Conservation (phyloP, 345 rosid species). For the Salix brachista region DNA sequence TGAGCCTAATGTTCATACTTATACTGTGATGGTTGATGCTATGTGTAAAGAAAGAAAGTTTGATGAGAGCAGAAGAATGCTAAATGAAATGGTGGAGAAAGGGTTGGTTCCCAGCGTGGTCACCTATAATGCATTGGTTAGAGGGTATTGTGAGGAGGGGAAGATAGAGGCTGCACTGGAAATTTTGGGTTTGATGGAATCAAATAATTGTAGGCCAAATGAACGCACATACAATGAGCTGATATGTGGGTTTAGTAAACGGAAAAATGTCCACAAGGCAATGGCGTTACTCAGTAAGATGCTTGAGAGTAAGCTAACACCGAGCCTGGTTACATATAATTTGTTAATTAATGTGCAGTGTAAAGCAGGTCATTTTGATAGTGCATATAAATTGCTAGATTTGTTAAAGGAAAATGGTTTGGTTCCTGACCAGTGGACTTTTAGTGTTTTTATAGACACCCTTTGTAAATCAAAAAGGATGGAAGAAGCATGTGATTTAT, state of each 20-base stretch:
- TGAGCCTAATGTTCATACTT: constrained; percentile 70
- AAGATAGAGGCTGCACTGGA: constrained; percentile 52
- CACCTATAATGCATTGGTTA: constrained; percentile 79
- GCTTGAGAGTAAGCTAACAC: constrained; percentile 49
- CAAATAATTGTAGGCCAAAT: constrained; percentile 54
- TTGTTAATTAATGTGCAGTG: constrained; percentile 73
- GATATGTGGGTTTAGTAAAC: constrained; percentile 62
- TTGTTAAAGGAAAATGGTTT: constrained; percentile 56
- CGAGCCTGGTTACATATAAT: constrained; percentile 61
- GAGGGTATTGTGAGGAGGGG: constrained; percentile 76
- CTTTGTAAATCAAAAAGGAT: constrained; percentile 65
- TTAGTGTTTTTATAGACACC: constrained; percentile 54
- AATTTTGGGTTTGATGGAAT: constrained; percentile 65
- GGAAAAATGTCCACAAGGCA: constrained; percentile 70
- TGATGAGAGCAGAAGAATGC: constrained; percentile 54
- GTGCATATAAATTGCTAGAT: constrained; percentile 64
- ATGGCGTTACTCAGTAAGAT: constrained; percentile 62
- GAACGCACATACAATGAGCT: constrained; percentile 80
- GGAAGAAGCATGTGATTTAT: constrained; percentile 59
- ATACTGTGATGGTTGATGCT: constrained; percentile 64
- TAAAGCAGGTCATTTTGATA: constrained; percentile 60
- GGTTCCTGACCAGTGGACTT: constrained; percentile 75
- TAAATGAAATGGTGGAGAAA: constrained; percentile 53
- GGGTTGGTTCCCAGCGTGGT: constrained; percentile 59
- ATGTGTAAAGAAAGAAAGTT: constrained; percentile 52